phyloP scores from a whole-genome alignment of 306 rosid genomes.

The Abrus precatorius region DNA sequence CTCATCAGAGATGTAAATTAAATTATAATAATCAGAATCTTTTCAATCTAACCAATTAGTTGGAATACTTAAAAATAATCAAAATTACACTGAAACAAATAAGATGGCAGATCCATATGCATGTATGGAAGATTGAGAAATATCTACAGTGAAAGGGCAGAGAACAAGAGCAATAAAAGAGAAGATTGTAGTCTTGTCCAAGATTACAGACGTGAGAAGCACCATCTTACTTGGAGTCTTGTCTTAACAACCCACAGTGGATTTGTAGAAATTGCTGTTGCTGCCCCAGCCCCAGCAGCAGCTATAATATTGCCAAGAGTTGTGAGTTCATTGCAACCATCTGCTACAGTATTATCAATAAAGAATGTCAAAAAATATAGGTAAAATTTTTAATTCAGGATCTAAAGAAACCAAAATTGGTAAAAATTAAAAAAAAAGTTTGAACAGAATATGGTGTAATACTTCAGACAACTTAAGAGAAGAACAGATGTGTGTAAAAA shows the following conservation, averaged over 20 bases:
- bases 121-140: constrained; percentile 39
- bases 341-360: constrained; percentile 46
- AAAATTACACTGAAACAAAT: constrained; percentile 16
- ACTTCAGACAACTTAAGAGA: constrained; percentile 35
- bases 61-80: constrained; percentile 1
- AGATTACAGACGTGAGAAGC: constrained; percentile 32
- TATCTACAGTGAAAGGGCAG: neutral
- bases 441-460: neutral
- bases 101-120: constrained; percentile 5
- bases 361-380: constrained; percentile 14
- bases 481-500: neutral
- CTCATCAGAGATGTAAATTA: constrained; percentile 24
- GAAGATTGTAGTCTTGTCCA: neutral
- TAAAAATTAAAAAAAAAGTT: neutral
- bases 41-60: constrained; percentile 20
- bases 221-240: constrained; percentile 87
- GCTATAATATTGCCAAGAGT: constrained; percentile 76
- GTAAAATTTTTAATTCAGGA: constrained; percentile 20
- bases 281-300: constrained; percentile 97
- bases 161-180: neutral
- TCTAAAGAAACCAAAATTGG: constrained; percentile 35
- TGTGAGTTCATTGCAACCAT: constrained; percentile 65
- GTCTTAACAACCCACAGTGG: constrained; percentile 99
- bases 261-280: constrained; percentile 86
- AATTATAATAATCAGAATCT: constrained; percentile 1